phyloP scores from a whole-genome alignment of 129 eudicot species.

The Calendula officinalis region DNA sequence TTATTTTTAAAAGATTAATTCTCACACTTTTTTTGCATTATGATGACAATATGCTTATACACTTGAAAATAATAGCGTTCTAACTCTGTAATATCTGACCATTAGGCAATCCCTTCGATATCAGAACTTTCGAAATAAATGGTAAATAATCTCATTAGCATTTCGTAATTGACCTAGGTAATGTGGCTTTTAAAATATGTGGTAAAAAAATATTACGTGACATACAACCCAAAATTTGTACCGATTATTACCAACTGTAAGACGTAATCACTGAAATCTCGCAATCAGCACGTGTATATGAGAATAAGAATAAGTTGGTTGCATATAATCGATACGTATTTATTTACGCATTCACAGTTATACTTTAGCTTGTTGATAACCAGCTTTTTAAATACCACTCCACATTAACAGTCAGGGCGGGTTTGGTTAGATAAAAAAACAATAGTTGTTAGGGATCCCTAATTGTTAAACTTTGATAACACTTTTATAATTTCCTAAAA shows the following conservation, averaged over 20 bases:
- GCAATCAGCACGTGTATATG: neutral
- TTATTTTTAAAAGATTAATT: constrained; percentile 15
- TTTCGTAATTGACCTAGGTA: no score
- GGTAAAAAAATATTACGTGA: neutral
- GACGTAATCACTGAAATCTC: neutral
- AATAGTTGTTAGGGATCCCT: no score
- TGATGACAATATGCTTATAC: neutral
- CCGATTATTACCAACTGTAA: neutral
- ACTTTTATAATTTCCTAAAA: neutral
- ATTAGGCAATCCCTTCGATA: no score
- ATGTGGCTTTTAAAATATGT: no score
- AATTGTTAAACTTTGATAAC: neutral
- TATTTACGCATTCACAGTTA: no score
- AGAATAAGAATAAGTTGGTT: neutral
- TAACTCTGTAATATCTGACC: neutral
- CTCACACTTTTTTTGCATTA: neutral
- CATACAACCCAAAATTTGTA: neutral
- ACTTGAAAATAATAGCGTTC: neutral
- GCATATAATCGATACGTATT: neutral
- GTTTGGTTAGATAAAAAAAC: neutral
- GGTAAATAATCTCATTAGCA: no score
- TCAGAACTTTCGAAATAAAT: no score
- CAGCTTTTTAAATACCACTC: neutral
- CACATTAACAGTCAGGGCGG: neutral
- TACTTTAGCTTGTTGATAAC: no score